Conservation (phyloP, 257 asterid species). For the Phtheirospermum japonicum region DNA sequence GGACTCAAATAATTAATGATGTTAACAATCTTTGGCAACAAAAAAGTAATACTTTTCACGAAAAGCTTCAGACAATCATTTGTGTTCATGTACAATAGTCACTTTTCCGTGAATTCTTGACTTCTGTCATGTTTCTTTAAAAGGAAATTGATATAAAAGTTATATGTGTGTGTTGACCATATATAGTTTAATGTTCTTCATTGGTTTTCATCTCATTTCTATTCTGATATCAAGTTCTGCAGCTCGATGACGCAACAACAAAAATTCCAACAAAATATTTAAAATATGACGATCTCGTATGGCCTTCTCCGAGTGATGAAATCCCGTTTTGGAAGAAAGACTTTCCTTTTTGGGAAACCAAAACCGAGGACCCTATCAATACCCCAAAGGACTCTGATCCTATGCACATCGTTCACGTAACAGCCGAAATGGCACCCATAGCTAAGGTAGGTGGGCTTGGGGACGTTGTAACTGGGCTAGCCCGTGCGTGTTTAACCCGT, state of each 20-base stretch:
- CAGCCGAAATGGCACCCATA: conserved; percentile 90
- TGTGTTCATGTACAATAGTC: not conserved
- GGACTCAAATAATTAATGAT: not conserved
- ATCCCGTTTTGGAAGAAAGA: conserved; percentile 75
- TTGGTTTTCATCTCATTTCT: conserved; percentile 23
- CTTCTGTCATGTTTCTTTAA: conserved; percentile 20
- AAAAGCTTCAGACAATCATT: not conserved
- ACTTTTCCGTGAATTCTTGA: conserved; percentile 11
- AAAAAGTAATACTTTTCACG: not conserved
- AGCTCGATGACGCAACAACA: conserved; percentile 36
- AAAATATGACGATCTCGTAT: conserved; percentile 34
- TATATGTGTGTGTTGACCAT: not conserved
- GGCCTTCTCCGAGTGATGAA: conserved; percentile 85
- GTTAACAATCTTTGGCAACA: not conserved
- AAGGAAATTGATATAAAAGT: not conserved
- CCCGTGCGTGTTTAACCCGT: conserved; percentile 61
- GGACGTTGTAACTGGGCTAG: conserved; percentile 82
- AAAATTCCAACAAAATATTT: conserved; percentile 28
- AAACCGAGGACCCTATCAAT: conserved; percentile 31
- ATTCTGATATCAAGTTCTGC: conserved; percentile 31
- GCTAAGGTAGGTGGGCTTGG: conserved; percentile 95
- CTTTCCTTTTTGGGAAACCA: conserved; percentile 57
- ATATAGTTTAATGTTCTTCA: not conserved
- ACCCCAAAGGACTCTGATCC: conserved; percentile 58
- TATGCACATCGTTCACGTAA: conserved; percentile 65